Evolutionary conservation across 2,329 filamentous ascomycete genomes (phyloP).

Genomic region (Aureobasidium vineae): DNA sequence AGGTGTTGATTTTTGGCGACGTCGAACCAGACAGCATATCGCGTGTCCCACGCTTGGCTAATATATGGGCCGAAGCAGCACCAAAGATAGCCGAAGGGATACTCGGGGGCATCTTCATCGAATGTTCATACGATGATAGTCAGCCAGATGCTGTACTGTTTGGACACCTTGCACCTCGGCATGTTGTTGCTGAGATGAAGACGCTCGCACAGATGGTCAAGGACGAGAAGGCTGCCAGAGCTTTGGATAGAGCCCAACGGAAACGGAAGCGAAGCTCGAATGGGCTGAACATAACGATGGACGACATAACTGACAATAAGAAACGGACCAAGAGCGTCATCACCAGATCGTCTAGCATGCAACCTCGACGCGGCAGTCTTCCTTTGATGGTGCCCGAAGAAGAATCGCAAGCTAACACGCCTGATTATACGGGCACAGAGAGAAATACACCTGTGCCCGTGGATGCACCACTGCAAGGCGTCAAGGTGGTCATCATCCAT

Average conservation of each 20-base stretch:
- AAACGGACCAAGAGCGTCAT: conserved; percentile 39
- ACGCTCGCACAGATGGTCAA: conserved; percentile 69
- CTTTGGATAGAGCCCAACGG: conserved; percentile 46
- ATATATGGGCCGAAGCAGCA: conserved; percentile 84
- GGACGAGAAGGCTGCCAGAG: conserved; percentile 43
- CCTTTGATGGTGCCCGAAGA: conserved; percentile 25
- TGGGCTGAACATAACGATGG: conserved; percentile 27
- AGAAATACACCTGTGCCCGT: conserved; percentile 13
- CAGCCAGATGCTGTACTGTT: conserved; percentile 76
- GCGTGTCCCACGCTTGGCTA: conserved; percentile 72
- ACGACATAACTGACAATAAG: conserved; percentile 33
- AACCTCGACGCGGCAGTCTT: conserved; percentile 32
- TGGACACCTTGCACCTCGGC: conserved; percentile 82
- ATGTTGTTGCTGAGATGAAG: conserved; percentile 74
- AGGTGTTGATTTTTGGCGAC: conserved; percentile 92
- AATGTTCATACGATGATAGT: conserved; percentile 87
- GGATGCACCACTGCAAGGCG: conserved; percentile 60
- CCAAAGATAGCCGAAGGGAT: conserved; percentile 73
- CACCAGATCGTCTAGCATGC: conserved; percentile 28
- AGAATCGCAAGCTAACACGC: conserved; percentile 1
- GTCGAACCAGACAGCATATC: conserved; percentile 90
- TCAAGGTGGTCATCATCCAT: conserved; percentile 87
- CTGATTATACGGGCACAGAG: conserved; percentile 1
- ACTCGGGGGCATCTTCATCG: conserved; percentile 83
- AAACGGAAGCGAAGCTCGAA: conserved; percentile 64